Evolutionary conservation across 1,139 yeast species (phyloP).

Genomic region (Geotrichum reessii): DNA sequence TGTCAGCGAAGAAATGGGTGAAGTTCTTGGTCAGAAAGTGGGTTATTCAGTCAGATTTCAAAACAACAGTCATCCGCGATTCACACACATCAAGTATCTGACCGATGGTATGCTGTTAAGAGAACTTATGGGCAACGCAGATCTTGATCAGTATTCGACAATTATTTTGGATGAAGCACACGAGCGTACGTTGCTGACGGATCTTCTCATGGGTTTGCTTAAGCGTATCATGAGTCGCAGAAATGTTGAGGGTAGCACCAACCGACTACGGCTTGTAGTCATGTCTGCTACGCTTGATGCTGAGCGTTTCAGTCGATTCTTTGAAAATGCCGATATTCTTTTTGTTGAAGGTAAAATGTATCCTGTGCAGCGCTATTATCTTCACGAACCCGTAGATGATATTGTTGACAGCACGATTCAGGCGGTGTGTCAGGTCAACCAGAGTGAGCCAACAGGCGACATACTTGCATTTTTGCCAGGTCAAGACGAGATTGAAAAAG

Average conservation of each 20-base stretch:
- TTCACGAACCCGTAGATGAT: slow-evolving; percentile 62
- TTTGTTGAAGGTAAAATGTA: slow-evolving; percentile 86
- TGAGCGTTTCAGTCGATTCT: slow-evolving; percentile 75
- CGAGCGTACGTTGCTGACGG: slow-evolving; percentile 90
- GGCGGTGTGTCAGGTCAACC: slow-evolving; percentile 71
- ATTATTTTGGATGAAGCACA: slow-evolving; percentile 96
- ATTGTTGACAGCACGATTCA: slow-evolving; percentile 74
- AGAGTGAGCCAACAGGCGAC: slow-evolving; percentile 76
- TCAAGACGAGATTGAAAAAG: slow-evolving; percentile 93
- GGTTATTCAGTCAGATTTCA: slow-evolving; percentile 93
- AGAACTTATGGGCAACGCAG: slow-evolving; percentile 75
- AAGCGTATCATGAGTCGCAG: slow-evolving; percentile 47
- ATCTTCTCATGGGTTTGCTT: slow-evolving; percentile 79
- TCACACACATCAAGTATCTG: slow-evolving; percentile 71
- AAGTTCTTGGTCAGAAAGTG: slow-evolving; percentile 62
- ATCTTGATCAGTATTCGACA: slow-evolving; percentile 59
- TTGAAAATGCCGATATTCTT: slow-evolving; percentile 68
- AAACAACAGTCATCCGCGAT: slow-evolving; percentile 43
- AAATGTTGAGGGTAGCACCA: slow-evolving; percentile 31
- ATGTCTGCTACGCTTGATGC: slow-evolving; percentile 98
- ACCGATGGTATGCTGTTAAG: slow-evolving; percentile 97
- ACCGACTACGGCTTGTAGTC: slow-evolving; percentile 49
- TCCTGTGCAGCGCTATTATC: slow-evolving; percentile 69
- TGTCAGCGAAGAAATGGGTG: slow-evolving; percentile 83
- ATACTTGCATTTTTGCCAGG: slow-evolving; percentile 88